Evolutionary conservation across 164 flowering plant species (phyloP).

Genomic region (Tetracentron sinense): DNA sequence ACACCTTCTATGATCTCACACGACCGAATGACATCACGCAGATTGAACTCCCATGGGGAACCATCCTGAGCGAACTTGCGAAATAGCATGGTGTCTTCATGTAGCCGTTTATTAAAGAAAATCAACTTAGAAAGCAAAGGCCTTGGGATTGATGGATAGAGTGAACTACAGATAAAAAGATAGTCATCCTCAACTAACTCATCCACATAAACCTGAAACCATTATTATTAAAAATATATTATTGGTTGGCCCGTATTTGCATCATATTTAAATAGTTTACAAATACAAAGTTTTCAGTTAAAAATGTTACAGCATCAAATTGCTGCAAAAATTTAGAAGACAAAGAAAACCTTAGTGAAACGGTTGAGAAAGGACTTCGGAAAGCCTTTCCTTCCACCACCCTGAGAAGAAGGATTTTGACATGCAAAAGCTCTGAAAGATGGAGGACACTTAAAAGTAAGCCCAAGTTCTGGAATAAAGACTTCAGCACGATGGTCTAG

Average conservation of each 20-base stretch:
- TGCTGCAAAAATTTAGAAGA: background rate
- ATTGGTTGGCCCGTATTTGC: no score
- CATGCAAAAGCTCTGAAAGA: slow-evolving; percentile 95
- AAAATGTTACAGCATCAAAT: background rate
- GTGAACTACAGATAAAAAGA: slow-evolving; percentile 64
- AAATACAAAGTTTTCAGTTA: background rate
- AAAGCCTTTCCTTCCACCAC: slow-evolving; percentile 97
- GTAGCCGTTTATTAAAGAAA: slow-evolving; percentile 58
- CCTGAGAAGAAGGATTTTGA: slow-evolving; percentile 93
- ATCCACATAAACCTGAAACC: slow-evolving; percentile 82
- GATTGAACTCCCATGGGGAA: slow-evolving; percentile 98
- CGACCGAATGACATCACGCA: slow-evolving; percentile 91
- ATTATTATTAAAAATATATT: background rate
- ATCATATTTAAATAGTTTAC: background rate
- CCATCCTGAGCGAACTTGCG: slow-evolving; percentile 79
- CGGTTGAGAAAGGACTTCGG: slow-evolving; percentile 97
- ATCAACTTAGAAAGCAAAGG: slow-evolving; percentile 58
- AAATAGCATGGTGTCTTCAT: slow-evolving; percentile 71
- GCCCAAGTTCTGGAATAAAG: slow-evolving; percentile 87
- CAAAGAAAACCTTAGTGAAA: slow-evolving; percentile 68
- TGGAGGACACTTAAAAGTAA: slow-evolving; percentile 67
- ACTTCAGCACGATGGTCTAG: slow-evolving; percentile 97
- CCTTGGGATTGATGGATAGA: slow-evolving; percentile 55
- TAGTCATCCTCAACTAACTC: slow-evolving; percentile 85
- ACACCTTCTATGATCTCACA: slow-evolving; percentile 80